These are phyloP conservation scores for Strombidium stylifer DNA, from an alignment of 73 alveolate genomes.

Conservation along the genomic window DNA sequence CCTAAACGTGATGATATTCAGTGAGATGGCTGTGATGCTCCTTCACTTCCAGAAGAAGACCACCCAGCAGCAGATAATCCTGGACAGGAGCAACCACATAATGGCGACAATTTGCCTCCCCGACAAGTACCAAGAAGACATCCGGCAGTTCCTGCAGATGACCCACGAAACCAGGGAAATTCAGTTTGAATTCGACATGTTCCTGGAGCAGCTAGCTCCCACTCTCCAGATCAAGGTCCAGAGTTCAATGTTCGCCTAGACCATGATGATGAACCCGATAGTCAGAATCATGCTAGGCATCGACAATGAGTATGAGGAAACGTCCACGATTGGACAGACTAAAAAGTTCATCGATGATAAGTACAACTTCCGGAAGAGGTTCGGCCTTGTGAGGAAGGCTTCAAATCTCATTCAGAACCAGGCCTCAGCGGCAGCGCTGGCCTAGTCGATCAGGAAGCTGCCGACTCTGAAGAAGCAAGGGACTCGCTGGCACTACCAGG, in stretches of 20 bases:
- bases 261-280: constrained; percentile 2
- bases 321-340: too few species aligned
- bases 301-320: constrained; percentile 15
- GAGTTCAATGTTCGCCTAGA: constrained; percentile 21
- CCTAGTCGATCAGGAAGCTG: too few species aligned
- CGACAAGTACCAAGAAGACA: constrained; percentile 9
- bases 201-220: constrained; percentile 46
- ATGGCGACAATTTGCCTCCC: constrained; percentile 47
- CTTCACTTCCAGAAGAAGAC: constrained; percentile 26
- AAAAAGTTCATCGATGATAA: too few species aligned
- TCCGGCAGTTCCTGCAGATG: constrained; percentile 19
- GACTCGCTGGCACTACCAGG: too few species aligned
- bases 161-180: constrained; percentile 42
- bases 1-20: constrained; percentile 40
- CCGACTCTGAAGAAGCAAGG: too few species aligned
- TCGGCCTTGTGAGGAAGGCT: too few species aligned
- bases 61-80: constrained; percentile 15
- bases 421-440: too few species aligned
- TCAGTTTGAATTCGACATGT: constrained; percentile 25
- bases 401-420: too few species aligned
- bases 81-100: constrained; percentile 47
- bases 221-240: constrained; percentile 39
- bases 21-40: constrained; percentile 57
- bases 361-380: too few species aligned
- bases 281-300: neutral